These are phyloP conservation scores for Coffea humblotiana DNA, from an alignment of 305 asterid genomes.

Conservation along the genomic window DNA sequence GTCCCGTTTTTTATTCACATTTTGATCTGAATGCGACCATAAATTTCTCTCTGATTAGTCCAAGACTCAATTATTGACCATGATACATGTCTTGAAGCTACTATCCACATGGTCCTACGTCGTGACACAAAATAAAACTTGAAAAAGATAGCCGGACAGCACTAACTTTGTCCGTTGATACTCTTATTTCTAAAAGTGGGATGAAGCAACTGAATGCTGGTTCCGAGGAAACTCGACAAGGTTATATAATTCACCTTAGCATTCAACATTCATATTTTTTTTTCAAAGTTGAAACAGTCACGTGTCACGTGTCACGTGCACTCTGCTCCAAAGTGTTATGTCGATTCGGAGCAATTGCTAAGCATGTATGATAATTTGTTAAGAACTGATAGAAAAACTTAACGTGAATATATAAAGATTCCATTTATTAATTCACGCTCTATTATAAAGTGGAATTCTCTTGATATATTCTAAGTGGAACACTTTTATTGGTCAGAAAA, in stretches of 20 bases:
- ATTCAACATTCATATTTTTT: no score
- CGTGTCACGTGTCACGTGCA: not conserved
- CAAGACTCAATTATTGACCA: slow-evolving; percentile 1
- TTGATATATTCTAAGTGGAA: no score
- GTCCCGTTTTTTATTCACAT: not conserved
- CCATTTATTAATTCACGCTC: no score
- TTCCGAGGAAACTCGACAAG: not conserved
- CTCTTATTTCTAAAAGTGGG: not conserved
- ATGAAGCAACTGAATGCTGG: not conserved
- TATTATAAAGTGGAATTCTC: no score
- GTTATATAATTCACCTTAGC: not conserved
- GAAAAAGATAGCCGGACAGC: not conserved
- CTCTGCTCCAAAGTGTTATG: no score
- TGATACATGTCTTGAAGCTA: not conserved
- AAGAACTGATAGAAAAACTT: no score
- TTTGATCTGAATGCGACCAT: not conserved
- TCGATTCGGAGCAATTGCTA: no score
- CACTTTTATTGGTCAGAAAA: no score
- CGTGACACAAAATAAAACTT: no score
- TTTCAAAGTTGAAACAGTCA: not conserved
- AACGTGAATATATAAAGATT: no score
- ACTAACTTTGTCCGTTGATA: not conserved
- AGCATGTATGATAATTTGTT: no score
- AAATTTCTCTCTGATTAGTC: not conserved
- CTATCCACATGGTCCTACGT: not conserved